Base-by-base conservation (phyloP, 2,329 filamentous ascomycete species). In the Cercospora sp. region DNA sequence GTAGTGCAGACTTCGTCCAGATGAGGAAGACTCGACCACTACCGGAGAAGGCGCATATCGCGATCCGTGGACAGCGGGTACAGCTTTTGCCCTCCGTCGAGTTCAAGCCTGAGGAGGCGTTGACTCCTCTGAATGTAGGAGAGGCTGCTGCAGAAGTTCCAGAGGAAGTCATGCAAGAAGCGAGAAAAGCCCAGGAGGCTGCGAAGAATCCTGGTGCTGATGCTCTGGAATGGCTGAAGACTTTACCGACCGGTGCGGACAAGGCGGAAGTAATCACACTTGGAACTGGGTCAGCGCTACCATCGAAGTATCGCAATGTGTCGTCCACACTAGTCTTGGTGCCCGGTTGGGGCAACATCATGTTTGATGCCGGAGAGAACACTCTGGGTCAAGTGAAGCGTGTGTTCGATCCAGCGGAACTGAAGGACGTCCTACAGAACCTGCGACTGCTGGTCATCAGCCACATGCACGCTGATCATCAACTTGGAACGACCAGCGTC, bases 381-480 rank as follows among this genome's bases (percentile, higher is more conserved):
- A 97, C 95, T 0, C 82, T 98, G 8, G 94, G 94, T 10, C 94
- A 97, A 78, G 82, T 99, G 45, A 88, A 88, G 67, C 90, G 95
- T 61, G 84, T 91, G 0, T 94, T 91, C 74, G 84, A 86, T 5
- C 82, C 84, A 0, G 84, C 88, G 4, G 86, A 92, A 71, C 82
- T 94, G 3, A 83, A 83, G 30, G 84, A 89, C n/a, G 84, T 97
- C 12, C 82, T 99, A n/a, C 85, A 84, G 68, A 89, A 96, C 70
- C 84, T 99, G 53, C 90, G 89, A 64, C 87, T 89, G 73, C 90
- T 99, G 70, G 97, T 93, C 88, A 95, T 99, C 80, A 97, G 92
- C 79, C 95, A 99, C 81, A 84, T 97, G 70, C 95, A 99, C 79
- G 95, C 95, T 4, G 95, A 99, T 80, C 95, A 99, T 80, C 95